Evolutionary conservation across 345 rosid species (phyloP).

Genomic region (Pugionium cornutum): DNA sequence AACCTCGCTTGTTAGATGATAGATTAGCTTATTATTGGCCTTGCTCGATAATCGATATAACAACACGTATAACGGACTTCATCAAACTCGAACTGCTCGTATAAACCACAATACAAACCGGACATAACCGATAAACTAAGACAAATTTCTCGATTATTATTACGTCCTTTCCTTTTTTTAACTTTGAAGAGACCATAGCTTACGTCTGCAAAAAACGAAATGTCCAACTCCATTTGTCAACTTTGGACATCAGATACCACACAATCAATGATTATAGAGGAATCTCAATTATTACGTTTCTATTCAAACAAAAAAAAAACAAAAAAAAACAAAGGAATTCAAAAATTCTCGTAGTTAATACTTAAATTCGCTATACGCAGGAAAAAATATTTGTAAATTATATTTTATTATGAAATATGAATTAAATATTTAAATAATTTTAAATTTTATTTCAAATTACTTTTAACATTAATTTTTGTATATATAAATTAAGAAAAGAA

Average conservation of each 20-base stretch:
- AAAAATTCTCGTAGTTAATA: background rate
- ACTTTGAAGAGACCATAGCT: no score
- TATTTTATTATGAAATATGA: no score
- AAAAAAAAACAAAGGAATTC: conserved; percentile 1
- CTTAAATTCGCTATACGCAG: no score
- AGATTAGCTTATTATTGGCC: background rate
- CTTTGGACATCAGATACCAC: no score
- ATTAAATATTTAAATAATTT: no score
- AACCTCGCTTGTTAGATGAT: background rate
- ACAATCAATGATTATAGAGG: no score
- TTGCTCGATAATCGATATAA: background rate
- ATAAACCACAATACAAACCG: background rate
- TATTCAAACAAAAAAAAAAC: background rate
- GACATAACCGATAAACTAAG: background rate
- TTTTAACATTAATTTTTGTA: no score
- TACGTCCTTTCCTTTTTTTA: no score
- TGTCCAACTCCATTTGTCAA: no score
- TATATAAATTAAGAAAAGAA: background rate
- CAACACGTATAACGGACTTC: background rate
- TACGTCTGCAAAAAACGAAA: no score
- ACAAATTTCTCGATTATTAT: no score
- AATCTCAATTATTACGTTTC: conserved; percentile 13
- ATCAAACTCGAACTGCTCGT: background rate
- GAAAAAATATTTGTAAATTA: background rate
- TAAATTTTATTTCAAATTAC: no score